Base-by-base conservation (phyloP, 2,329 filamentous ascomycete genomes). In the Fusarium sp. region DNA sequence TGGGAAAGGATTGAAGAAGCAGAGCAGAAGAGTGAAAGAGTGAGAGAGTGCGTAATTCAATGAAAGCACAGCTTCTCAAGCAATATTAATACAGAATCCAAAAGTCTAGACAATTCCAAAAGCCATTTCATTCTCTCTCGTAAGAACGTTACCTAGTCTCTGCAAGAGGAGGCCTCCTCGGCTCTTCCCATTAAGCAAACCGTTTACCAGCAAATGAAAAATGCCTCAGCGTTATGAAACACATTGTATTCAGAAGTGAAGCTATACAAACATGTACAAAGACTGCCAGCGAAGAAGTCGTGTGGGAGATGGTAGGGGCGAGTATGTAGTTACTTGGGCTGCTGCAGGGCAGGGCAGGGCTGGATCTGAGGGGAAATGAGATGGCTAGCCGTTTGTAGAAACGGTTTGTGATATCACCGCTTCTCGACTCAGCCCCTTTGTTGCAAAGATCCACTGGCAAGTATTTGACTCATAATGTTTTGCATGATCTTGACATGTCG, bases 201-300 rank as follows among this genome's bases (percentile, higher is more conserved):
- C 18, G 30, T 12, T 34, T 40, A 50, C 32, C 18, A 41, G 45
- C 27, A 58, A 51, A 37, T 37, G 34, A 41, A 49, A 71, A 72
- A 72, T 72, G 16, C 65, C 69, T 55, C 69, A 71, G 57, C 47
- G 11, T 43, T 60, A 62, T 69, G 46, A 69, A 60, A 48, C 42
- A 12, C 13, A n/a, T 40, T 72, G 69, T 72, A 69, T 43, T 25
- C 14, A 5, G 28, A 37, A 46, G 45, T 63, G 68, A 72, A 20
- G 69, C 61, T 72, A 59, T 72, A 72, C 69, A 69, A 55, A 59
- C 30, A 51, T 56, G 65, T 72, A 72, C 69, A 48, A 37, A 27
- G 51, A 40, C 55, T 21, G 23, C 34, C 65, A 45, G 69, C 65
- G 20, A 67, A 32, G 63, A 64, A 21, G 40, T 72, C 46, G 69